Percentiles rank a stretch among this genome's conserved stretches.
phyloP scores from a whole-genome alignment of 106 monocot species.

The Acanthochlamys bracteata region DNA sequence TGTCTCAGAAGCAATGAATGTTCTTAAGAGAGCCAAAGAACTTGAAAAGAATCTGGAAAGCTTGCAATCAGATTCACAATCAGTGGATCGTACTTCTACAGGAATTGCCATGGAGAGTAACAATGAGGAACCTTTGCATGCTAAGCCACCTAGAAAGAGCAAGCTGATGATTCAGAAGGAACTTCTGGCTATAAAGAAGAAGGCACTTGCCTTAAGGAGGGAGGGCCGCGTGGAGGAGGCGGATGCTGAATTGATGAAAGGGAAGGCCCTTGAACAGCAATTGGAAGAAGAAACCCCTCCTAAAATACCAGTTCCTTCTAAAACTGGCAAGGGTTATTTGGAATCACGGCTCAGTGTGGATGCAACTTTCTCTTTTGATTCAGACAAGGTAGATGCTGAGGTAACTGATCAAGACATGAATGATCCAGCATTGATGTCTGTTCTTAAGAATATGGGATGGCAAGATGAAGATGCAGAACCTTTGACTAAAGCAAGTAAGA shows the following conservation, averaged over 20 bases:
- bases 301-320: conserved; percentile 11
- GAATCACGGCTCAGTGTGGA: conserved; percentile 11
- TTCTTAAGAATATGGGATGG: conserved; percentile 85
- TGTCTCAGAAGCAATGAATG: conserved; percentile 50
- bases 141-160: conserved; percentile 17
- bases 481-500: conserved; percentile 9
- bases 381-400: conserved; percentile 34
- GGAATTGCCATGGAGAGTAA: conserved; percentile 48
- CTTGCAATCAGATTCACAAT: conserved; percentile 14
- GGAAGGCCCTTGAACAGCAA: conserved; percentile 70
- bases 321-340: conserved; percentile 16
- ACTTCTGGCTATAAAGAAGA: conserved; percentile 83
- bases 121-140: neutral
- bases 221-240: conserved; percentile 77
- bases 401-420: conserved; percentile 91
- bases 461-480: conserved; percentile 39
- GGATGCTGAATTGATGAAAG: conserved; percentile 83
- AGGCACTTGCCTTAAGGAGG: conserved; percentile 78
- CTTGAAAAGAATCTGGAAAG: conserved; percentile 59
- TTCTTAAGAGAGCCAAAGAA: conserved; percentile 84
- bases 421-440: conserved; percentile 68
- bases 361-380: conserved; percentile 17
- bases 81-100: conserved; percentile 1
- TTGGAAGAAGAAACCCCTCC: conserved; percentile 54
- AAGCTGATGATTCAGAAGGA: conserved; percentile 78